Conservation (phyloP, 2,329 filamentous ascomycete species). For the Penicillium sp. region DNA sequence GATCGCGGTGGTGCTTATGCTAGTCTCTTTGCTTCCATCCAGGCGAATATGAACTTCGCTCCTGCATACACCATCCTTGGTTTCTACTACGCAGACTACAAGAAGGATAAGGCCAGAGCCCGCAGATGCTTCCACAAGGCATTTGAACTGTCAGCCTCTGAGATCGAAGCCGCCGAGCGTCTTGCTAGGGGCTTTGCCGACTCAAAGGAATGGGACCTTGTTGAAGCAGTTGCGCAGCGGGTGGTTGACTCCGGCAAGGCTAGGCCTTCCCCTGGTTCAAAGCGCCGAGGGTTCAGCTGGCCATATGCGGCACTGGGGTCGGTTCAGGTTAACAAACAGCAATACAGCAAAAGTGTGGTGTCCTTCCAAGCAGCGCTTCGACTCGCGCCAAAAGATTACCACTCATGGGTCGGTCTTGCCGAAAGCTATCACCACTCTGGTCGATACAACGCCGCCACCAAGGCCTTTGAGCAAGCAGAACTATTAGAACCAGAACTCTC, state of each 20-base stretch:
- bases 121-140: conserved; percentile 96
- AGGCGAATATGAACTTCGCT: conserved; percentile 82
- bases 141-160: conserved; percentile 83
- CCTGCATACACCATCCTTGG: conserved; percentile 90
- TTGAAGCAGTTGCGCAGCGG: conserved; percentile 86
- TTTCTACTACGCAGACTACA: conserved; percentile 87
- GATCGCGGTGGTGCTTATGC: conserved; percentile 79
- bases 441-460: conserved; percentile 87
- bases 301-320: conserved; percentile 91
- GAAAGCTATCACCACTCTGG: conserved; percentile 96
- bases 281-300: conserved; percentile 92
- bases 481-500: conserved; percentile 64
- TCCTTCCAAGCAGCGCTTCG: conserved; percentile 88
- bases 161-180: conserved; percentile 82
- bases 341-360: conserved; percentile 82
- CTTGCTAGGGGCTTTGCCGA: conserved; percentile 84
- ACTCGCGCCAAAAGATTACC: conserved; percentile 81
- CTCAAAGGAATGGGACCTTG: conserved; percentile 91
- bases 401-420: conserved; percentile 95
- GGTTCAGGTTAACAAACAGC: conserved; percentile 90
- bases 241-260: conserved; percentile 95
- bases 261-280: conserved; percentile 85
- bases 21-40: conserved; percentile 78
- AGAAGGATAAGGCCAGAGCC: conserved; percentile 79
- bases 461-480: conserved; percentile 84